phyloP scores from a whole-genome alignment of 1,284 basidiomycete species.

The Blastosporella zonata region DNA sequence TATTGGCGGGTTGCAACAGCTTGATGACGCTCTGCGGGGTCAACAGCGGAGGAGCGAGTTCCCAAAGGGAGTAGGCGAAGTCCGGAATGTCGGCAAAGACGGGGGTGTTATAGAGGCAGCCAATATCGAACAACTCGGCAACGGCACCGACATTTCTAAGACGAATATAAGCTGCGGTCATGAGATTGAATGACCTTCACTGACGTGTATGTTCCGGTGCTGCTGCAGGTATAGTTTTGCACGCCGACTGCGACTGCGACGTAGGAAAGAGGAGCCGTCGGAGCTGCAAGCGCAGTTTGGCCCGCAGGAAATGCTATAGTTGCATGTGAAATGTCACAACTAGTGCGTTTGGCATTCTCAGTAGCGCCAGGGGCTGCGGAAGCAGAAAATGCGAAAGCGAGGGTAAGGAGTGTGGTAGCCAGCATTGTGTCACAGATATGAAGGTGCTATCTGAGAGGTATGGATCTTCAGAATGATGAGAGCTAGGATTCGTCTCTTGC shows the following conservation, averaged over 20 bases:
- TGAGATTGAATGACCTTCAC: background rate
- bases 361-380: constrained; percentile 20
- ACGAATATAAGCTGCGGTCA: constrained; percentile 3
- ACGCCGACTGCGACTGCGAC: constrained; percentile 46
- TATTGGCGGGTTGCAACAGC: constrained; percentile 26
- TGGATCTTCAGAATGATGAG: background rate
- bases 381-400: constrained; percentile 20
- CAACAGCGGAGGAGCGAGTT: constrained; percentile 23
- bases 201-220: constrained; percentile 31
- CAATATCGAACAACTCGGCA: constrained; percentile 58
- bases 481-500: background rate
- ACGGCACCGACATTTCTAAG: constrained; percentile 46
- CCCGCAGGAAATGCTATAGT: constrained; percentile 19
- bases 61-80: constrained; percentile 39
- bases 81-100: constrained; percentile 41
- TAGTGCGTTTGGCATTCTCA: background rate
- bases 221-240: constrained; percentile 49
- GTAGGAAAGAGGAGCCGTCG: constrained; percentile 34
- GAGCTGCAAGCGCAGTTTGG: constrained; percentile 29
- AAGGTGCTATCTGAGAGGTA: background rate
- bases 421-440: constrained; percentile 16
- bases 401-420: constrained; percentile 21
- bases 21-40: constrained; percentile 34
- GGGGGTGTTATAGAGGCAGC: constrained; percentile 45
- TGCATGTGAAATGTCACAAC: constrained; percentile 23